Conservation (phyloP, 2,329 filamentous ascomycete genomes). For the Rachicladosporium sp. region DNA sequence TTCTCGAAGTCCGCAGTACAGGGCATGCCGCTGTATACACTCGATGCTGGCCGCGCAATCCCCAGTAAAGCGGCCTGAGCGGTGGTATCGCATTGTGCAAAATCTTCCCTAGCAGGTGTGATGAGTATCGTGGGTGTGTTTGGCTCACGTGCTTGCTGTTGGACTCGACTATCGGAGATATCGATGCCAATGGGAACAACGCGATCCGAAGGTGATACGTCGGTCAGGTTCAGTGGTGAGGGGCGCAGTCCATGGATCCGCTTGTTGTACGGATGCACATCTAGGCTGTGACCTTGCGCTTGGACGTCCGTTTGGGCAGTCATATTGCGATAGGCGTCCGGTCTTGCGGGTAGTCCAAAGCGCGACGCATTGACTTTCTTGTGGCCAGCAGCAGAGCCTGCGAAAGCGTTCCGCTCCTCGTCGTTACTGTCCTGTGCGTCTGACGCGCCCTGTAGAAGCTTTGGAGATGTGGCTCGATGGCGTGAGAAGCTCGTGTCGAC, state of each 20-base stretch:
- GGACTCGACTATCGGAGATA: slow-evolving; percentile 43
- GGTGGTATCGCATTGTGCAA: slow-evolving; percentile 7
- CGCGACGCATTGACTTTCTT: background rate
- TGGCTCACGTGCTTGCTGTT: slow-evolving; percentile 6
- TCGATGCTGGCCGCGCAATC: slow-evolving; percentile 48
- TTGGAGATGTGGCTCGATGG: slow-evolving; percentile 32
- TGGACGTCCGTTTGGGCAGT: slow-evolving; percentile 33
- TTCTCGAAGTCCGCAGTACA: slow-evolving; percentile 12
- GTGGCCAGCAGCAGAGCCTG: background rate
- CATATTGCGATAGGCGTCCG: slow-evolving; percentile 1
- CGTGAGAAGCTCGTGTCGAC: slow-evolving; percentile 57
- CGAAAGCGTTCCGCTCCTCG: background rate
- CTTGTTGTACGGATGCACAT: slow-evolving; percentile 10
- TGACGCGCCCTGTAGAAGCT: slow-evolving; percentile 26
- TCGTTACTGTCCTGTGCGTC: slow-evolving; percentile 17
- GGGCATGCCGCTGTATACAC: slow-evolving; percentile 45
- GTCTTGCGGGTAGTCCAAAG: slow-evolving; percentile 2
- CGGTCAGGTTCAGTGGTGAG: slow-evolving; percentile 23
- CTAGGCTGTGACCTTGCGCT: slow-evolving; percentile 24
- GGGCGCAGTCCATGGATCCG: slow-evolving; percentile 17
- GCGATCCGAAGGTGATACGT: slow-evolving; percentile 56
- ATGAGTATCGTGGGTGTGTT: slow-evolving; percentile 40
- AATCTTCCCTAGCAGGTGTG: slow-evolving; percentile 38
- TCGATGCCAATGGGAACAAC: slow-evolving; percentile 62
- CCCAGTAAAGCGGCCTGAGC: slow-evolving; percentile 17